These are phyloP conservation scores for Leucosporidium scottii DNA, from an alignment of 768 basidiomycete genomes.

Conservation along the genomic window DNA sequence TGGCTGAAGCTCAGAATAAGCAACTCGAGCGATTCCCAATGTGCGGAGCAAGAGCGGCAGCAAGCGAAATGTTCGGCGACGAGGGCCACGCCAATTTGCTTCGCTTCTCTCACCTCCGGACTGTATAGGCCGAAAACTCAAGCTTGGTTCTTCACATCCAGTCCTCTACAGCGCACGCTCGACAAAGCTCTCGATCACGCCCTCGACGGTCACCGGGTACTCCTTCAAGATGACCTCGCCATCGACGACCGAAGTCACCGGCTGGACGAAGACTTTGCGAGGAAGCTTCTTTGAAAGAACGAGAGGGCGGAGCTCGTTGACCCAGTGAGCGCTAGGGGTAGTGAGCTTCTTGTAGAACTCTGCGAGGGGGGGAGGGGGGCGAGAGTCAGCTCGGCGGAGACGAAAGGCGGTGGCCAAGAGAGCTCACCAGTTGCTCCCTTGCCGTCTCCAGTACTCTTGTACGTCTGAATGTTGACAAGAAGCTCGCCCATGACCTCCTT, in stretches of 20 bases:
- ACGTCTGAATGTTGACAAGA: slow-evolving; percentile 70
- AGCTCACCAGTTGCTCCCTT: slow-evolving; percentile 8
- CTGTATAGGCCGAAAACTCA: too few relatives aligned
- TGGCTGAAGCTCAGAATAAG: too few relatives aligned
- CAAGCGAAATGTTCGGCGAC: too few relatives aligned
- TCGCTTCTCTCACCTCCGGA: too few relatives aligned
- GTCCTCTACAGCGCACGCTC: slow-evolving; percentile 53
- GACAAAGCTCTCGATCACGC: slow-evolving; percentile 73
- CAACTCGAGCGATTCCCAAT: too few relatives aligned
- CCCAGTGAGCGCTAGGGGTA: slow-evolving; percentile 62
- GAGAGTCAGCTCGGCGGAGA: neutral
- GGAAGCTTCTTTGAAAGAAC: slow-evolving; percentile 59
- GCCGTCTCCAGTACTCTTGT: slow-evolving; percentile 56
- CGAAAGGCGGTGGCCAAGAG: neutral
- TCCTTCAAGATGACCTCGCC: slow-evolving; percentile 69
- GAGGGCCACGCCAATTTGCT: too few relatives aligned
- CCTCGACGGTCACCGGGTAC: slow-evolving; percentile 57
- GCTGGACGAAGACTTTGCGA: slow-evolving; percentile 73
- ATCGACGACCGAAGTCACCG: slow-evolving; percentile 60
- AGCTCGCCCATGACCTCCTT: slow-evolving; percentile 63
- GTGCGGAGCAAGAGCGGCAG: too few relatives aligned
- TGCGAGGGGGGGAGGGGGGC: neutral
- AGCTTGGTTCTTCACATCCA: too few relatives aligned
- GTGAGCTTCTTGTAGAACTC: slow-evolving; percentile 73
- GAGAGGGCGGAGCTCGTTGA: slow-evolving; percentile 65